Base-by-base conservation (phyloP, 176 grass and related monocot species). In the Puya raimondii region DNA sequence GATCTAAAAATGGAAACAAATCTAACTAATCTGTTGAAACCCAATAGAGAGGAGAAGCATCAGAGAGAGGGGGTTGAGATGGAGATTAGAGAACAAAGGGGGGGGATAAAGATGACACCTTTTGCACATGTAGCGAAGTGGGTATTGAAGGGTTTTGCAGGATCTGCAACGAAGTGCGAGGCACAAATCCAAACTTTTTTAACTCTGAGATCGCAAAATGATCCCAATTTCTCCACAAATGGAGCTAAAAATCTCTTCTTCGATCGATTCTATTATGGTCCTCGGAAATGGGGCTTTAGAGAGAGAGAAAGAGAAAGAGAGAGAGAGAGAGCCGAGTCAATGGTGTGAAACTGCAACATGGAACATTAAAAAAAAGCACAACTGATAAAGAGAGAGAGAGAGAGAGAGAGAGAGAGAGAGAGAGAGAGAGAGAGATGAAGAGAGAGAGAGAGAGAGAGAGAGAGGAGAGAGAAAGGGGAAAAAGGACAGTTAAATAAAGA, bases 31-130 rank as follows among this genome's bases (percentile, higher is more conserved):
- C 53, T 21, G 21, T n/a, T 61, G 17, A 61, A 61, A 61, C 56
- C 56, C 56, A 61, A 61, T 0, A 61, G 56, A 61, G 13, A 9
- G 56, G 13, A 9, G 56, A 16, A 61, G 14, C 56, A 61, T 61
- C 56, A 52, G 13, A 51, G 67, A 52, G n/a, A 14, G 42, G 23
- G 51, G 13, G 13, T 9, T 70, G 15, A 15, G 33, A 8, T 42
- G 33, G 33, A 7, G 33, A 42, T 42, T 42, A 42, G 33, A 42
- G 33, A 42, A 42, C 33, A 42, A 42, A 7, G 29, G 29, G 29
- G 3, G 20, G 15, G 18, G 20, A 6, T 25, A 58, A 71, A 71
- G 69, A 71, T 20, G 69, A 50, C 23, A 71, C 69, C 50, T 70
- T 70, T 53, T 27, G 68, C 33, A 8, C 56, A 61, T 61, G 17